These are phyloP conservation scores for Lasiosphaeria hispida DNA, from an alignment of 495 filamentous ascomycete genomes.

Conservation along the genomic window DNA sequence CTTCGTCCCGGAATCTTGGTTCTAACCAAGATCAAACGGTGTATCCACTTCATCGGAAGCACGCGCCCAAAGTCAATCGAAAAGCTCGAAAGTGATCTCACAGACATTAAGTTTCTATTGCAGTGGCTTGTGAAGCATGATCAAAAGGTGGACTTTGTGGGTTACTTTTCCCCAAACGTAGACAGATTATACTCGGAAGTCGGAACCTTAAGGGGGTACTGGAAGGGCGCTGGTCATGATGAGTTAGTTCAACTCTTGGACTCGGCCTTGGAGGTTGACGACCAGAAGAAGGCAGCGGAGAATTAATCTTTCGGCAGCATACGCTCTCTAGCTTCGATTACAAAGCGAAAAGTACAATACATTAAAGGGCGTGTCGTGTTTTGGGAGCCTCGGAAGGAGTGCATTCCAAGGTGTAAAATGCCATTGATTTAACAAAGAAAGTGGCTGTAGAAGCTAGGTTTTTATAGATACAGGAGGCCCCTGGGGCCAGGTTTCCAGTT, in stretches of 20 bases:
- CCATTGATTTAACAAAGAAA: too few relatives aligned
- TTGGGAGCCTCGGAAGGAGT: too few relatives aligned
- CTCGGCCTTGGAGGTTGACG: neutral
- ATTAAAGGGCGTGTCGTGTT: too few relatives aligned
- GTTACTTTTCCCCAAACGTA: neutral
- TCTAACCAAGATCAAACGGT: neutral
- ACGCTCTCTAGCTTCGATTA: too few relatives aligned
- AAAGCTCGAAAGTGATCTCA: neutral
- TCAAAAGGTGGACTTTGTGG: neutral
- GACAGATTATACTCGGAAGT: neutral
- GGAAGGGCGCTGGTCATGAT: neutral
- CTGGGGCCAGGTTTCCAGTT: too few relatives aligned
- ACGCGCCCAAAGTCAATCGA: neutral
- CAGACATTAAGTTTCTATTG: neutral
- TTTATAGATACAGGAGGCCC: too few relatives aligned
- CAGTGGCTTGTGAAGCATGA: neutral
- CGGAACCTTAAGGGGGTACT: neutral
- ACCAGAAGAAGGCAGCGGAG: too few relatives aligned
- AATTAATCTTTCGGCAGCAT: too few relatives aligned
- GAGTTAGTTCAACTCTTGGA: neutral
- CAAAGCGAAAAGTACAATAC: too few relatives aligned
- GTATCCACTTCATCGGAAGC: neutral
- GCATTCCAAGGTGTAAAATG: too few relatives aligned
- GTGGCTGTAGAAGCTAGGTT: too few relatives aligned
- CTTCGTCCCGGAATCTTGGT: neutral